Conservation (phyloP, 2,329 filamentous ascomycete species). For the Colletotrichum noveboracense region DNA sequence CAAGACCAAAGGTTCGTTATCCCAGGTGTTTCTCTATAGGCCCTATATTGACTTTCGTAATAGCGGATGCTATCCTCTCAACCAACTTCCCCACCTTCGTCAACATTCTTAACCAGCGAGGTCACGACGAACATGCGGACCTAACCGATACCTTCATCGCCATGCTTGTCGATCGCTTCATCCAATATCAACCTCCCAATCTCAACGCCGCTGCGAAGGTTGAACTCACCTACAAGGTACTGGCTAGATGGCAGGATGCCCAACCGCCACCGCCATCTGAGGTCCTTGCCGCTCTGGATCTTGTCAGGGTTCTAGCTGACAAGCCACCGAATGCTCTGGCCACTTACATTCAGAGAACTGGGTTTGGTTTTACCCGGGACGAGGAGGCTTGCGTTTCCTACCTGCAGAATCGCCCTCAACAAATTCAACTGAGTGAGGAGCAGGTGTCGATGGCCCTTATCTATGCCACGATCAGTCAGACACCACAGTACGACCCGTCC, state of each 20-base stretch:
- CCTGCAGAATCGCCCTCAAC: constrained; percentile 57
- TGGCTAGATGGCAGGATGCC: constrained; percentile 71
- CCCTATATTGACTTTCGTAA: constrained; percentile 48
- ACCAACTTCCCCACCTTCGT: constrained; percentile 81
- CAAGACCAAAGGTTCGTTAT: constrained; percentile 79
- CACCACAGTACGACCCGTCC: constrained; percentile 55
- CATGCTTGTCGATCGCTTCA: constrained; percentile 82
- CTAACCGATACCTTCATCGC: constrained; percentile 75
- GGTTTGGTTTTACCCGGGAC: constrained; percentile 76
- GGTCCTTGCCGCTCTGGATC: constrained; percentile 72
- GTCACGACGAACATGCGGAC: constrained; percentile 68
- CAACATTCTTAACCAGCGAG: constrained; percentile 72
- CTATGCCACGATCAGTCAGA: constrained; percentile 65
- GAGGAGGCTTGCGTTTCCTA: constrained; percentile 68
- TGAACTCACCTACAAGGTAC: constrained; percentile 70
- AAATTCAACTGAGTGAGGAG: constrained; percentile 74
- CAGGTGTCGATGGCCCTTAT: constrained; percentile 84
- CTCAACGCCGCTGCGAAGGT: constrained; percentile 79
- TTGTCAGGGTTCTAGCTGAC: constrained; percentile 69
- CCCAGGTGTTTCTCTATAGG: constrained; percentile 21
- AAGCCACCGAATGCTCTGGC: constrained; percentile 62
- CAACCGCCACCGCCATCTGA: constrained; percentile 68
- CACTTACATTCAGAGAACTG: constrained; percentile 75
- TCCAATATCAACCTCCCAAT: constrained; percentile 84
- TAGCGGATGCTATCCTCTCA: constrained; percentile 89